These are phyloP conservation scores for Viola pubescens DNA, from an alignment of 441 rosid species.

Conservation along the genomic window DNA sequence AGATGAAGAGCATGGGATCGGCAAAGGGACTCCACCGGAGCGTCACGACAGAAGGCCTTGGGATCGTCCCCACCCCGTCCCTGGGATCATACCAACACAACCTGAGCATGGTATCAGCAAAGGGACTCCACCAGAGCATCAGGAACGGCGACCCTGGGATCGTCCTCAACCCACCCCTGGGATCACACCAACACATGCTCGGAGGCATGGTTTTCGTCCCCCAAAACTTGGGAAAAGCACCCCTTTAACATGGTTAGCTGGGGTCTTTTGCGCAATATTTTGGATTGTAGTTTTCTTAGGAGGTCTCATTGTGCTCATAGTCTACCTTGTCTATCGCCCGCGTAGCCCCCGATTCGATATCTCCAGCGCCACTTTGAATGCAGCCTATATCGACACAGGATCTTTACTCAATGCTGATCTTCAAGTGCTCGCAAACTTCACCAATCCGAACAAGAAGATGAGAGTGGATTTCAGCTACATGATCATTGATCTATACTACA, in stretches of 20 bases:
- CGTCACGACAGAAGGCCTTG: no score
- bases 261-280: conserved; percentile 53
- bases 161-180: neutral
- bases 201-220: conserved; percentile 1
- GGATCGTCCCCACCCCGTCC: no score
- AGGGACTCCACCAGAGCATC: conserved; percentile 1
- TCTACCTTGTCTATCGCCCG: conserved; percentile 75
- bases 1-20: no score
- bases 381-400: conserved; percentile 66
- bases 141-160: neutral
- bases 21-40: no score
- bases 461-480: conserved; percentile 55
- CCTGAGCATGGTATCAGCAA: no score
- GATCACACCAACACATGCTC: neutral
- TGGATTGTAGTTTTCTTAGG: conserved; percentile 43
- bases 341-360: conserved; percentile 52
- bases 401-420: conserved; percentile 60
- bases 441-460: conserved; percentile 74
- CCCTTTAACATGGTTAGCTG: conserved; percentile 34
- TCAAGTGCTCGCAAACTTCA: conserved; percentile 60
- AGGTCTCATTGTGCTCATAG: conserved; percentile 56
- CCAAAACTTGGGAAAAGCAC: conserved; percentile 28
- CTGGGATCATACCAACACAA: no score
- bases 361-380: conserved; percentile 52
- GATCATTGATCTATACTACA: conserved; percentile 64